Evolutionary conservation across 1,139 yeast species (phyloP), one percentile per base, ranked within the genome.

Genomic region (Kurtzmaniella natalensis): DNA sequence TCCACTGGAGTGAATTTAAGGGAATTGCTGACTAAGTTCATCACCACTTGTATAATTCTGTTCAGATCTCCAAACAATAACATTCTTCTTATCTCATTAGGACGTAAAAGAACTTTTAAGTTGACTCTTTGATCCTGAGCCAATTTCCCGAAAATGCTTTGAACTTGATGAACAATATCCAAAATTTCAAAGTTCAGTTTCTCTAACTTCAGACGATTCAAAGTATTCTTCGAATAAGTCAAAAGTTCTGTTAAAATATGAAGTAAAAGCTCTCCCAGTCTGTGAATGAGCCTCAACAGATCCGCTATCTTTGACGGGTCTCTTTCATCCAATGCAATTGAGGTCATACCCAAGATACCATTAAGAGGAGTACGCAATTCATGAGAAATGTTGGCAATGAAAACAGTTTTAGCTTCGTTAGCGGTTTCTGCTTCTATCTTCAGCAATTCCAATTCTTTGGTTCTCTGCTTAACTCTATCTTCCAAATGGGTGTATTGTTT

Each of bases 281-380:
- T 72, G 51, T 84, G 85, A 40, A 89, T 88, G 37, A 88, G 70
- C 44, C 81, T 81, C 42, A 89, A 64, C 2, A 70, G 63, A 36
- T 79, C 81, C 46, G 81, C 78, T 14, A 86, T 77, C 45, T 80
- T 78, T 4, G 66, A 56, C 6, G 70, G 68, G 47, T 86, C 92
- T 8, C 68, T 67, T 55, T 89, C 96, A 17, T 85, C 92, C 80
- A 87, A 76, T 2, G 96, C 92, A 37, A 89, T 86, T 2, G 95
- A 84, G 0, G 96, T 85, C 95, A 92, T 86, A 37, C 98, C 98
- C 38, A 92, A 64, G 29, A 92, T 92, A 53, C 97, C 98, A 57
- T 92, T 92, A 46, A 92, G 65, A 1, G 98, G 98, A 0, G 98
- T 92, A 45, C 96, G 72, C 51, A 92, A 70, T 59, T 92, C 98